Percentiles rank a stretch among this genome's conserved stretches.
These are phyloP conservation scores for Silene conica DNA, from an alignment of 148 eudicot species.

Conservation along the genomic window DNA sequence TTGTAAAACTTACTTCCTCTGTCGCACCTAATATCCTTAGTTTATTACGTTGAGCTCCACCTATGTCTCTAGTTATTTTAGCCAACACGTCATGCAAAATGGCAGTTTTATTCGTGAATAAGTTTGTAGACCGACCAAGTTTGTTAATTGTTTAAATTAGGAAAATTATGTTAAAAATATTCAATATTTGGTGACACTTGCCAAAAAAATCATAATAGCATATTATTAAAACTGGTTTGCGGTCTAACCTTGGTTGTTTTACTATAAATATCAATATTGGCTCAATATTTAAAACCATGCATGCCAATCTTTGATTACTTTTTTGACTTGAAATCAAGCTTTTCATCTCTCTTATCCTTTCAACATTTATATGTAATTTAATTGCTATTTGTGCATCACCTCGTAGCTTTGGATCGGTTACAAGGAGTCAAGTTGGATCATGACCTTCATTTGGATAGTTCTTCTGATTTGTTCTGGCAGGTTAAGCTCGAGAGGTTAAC, in stretches of 20 bases:
- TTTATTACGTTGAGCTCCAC: no score
- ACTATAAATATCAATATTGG: no score
- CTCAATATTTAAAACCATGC: background rate
- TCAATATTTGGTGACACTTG: background rate
- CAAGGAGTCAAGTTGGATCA: conserved; percentile 64
- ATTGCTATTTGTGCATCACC: conserved; percentile 16
- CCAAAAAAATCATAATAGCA: background rate
- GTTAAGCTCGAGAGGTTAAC: conserved; percentile 25
- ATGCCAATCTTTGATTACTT: background rate
- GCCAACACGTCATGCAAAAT: no score
- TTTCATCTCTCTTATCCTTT: background rate
- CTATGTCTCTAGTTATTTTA: no score
- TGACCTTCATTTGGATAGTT: conserved; percentile 51
- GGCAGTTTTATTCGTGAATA: no score
- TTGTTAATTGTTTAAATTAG: no score
- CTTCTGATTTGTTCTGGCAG: conserved; percentile 63
- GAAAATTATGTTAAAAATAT: no score
- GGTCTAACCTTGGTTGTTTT: no score
- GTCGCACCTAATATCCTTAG: no score
- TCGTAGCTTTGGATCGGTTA: conserved; percentile 84
- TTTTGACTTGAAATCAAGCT: background rate
- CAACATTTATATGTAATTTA: background rate
- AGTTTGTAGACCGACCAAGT: no score
- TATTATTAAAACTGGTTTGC: no score
- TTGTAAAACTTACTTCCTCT: no score